Base-by-base conservation (phyloP, 1,284 basidiomycete genomes). In the Moesziomyces sp. region DNA sequence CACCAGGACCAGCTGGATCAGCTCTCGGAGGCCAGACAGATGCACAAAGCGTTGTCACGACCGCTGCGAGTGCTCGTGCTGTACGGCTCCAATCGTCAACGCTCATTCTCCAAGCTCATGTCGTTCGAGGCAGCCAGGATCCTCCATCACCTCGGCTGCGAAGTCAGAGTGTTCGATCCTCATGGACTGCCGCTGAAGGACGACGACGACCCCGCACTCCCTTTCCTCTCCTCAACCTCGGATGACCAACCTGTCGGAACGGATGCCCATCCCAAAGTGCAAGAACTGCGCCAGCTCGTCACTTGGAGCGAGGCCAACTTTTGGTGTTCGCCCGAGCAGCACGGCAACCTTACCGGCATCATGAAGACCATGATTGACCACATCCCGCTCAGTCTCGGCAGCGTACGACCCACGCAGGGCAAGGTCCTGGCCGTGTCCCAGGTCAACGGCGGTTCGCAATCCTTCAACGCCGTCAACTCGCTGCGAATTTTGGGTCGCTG, bases 381-480 rank as follows among this genome's bases (percentile, higher is more conserved):
- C 28, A 85, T 86, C 46, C 85, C 85, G 1, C 69, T 86, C 7
- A 72, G 71, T 0, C 78, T 77, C 1, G 85, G 85, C 0, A 82
- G 78, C 4, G 84, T 86, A 0, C 70, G 85, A n/a, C 85, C 85
- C 1, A 85, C 84, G 5, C 85, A 86, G 64, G 65, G 65, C 14
- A 62, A 56, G 38, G n/a, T 57, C 5, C 28, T 68, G 14, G 65
- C 59, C 18, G 40, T 68, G 3, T 52, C 65, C 3, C 71, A 83
- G 66, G 81, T 85, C 42, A 85, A 85, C 53, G 85, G 85, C 14
- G 85, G 84, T 3, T 82, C 77, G 18, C 85, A 86, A 46, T 81
- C 78, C 0, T 86, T 86, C 78, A 85, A 85, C 65, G 82, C 84
- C 0, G 84, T 85, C 55, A 85, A 85, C 61, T 74, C 80, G 0